Evolutionary conservation across 2,329 filamentous ascomycete species (phyloP), one percentile per base, ranked within the genome.

Genomic region (Madurella mycetomatis): DNA sequence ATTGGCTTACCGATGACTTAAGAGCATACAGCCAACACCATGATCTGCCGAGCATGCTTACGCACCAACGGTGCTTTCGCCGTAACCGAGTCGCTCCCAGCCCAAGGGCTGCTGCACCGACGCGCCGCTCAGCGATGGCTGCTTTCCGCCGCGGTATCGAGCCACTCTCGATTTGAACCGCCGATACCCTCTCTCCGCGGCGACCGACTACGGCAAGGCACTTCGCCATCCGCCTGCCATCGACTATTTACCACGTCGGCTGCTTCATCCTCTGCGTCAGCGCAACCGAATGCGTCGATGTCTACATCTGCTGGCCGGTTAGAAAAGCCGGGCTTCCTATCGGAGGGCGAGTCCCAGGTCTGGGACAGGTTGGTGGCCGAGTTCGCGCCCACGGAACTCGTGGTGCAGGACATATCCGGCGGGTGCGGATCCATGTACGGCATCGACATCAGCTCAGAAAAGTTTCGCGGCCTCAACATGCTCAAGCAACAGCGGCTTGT

Each of bases 381-480:
- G 64, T 79, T 83, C 52, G 59, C 68, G 1, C 80, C 81, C 0
- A 76, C 75, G 0, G 70, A 78, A 55, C 70, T 84, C 25, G 70
- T 84, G 69, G 87, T 94, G 9, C 85, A 87, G 68, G 89, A 95
- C 72, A 83, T 94, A 49, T 90, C 86, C 19, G 89, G 90, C 55
- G 89, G 89, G 31, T 95, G 89, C 72, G 89, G 89, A 9, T 88
- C 85, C 66, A 94, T 94, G 90, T 94, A 94, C 73, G 86, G 84
- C 53, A 86, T 95, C 61, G 86, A 92, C 64, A 84, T 94, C 60
- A 80, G 84, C 46, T 88, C 86, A 8, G 77, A 83, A 45, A 79
- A 77, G 64, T 95, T 95, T 71, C 77, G 78, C 51, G 90, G 88
- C 45, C 69, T 84, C 63, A 79, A 76, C 47, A 84, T 92, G 69